Conservation (phyloP, 2,329 filamentous ascomycete genomes). For the Aspergillus japonicus region DNA sequence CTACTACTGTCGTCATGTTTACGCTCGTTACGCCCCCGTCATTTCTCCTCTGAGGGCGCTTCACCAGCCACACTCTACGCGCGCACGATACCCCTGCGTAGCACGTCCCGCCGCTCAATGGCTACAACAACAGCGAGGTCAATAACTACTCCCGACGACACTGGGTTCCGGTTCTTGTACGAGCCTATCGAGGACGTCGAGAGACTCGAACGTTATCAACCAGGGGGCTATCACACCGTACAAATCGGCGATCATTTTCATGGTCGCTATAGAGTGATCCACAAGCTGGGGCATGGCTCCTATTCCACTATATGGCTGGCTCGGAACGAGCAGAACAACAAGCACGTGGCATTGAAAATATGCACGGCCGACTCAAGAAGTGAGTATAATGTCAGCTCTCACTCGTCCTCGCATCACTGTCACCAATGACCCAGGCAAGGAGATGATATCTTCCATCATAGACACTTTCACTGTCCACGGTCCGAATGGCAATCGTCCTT, state of each 20-base stretch:
- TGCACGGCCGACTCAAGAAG: slow-evolving; percentile 11
- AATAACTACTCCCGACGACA: no score
- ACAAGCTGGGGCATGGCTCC: slow-evolving; percentile 43
- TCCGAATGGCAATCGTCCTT: slow-evolving; percentile 28
- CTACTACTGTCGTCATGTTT: no score
- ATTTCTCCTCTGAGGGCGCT: no score
- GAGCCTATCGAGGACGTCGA: not conserved
- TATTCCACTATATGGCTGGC: slow-evolving; percentile 32
- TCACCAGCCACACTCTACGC: no score
- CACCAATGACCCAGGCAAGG: not conserved
- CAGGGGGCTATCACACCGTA: slow-evolving; percentile 31
- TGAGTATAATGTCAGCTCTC: no score
- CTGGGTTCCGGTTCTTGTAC: not conserved
- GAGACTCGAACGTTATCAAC: slow-evolving; percentile 14
- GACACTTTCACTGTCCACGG: slow-evolving; percentile 24
- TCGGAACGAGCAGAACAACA: not conserved
- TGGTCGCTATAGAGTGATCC: slow-evolving; percentile 38
- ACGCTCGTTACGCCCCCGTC: no score
- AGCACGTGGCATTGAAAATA: slow-evolving; percentile 28
- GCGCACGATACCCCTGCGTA: no score
- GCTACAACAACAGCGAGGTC: no score
- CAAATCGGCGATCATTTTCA: slow-evolving; percentile 30
- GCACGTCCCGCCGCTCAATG: no score
- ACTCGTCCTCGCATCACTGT: no score
- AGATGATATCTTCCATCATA: slow-evolving; percentile 19